Evolutionary conservation across 2,329 filamentous ascomycete species (phyloP), one percentile per base, ranked within the genome.

Genomic region (Emergomyces africanus): DNA sequence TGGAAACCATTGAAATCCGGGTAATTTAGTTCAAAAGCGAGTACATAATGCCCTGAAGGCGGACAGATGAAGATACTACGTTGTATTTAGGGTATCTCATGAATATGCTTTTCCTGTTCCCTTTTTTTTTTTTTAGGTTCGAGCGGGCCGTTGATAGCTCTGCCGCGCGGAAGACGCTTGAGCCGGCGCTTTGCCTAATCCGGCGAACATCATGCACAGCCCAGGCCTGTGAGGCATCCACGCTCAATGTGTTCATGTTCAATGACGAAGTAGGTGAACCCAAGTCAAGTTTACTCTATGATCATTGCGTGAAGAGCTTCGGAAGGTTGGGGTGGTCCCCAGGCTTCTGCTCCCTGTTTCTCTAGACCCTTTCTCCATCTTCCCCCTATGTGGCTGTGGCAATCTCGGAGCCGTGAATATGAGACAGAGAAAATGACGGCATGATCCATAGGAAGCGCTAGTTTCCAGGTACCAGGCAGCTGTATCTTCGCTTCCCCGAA

Each of bases 71-170:
- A 44, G 12, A 37, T 37, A 37, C n/a, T n/a, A n/a, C n/a, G n/a
- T n/a, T n/a, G n/a, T n/a, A n/a, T n/a, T n/a, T n/a, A n/a, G n/a
- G n/a, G n/a, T n/a, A n/a, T n/a, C n/a, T 48, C 23, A 5, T 50
- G 30, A 18, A 30, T 30, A 30, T 50, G 25, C 3, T 6, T 50
- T 12, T 33, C 25, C 28, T 37, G n/a, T n/a, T n/a, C n/a, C n/a
- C n/a, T n/a, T n/a, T n/a, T n/a, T n/a, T n/a, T n/a, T 35, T 54
- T 53, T 53, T 39, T 54, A 33, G 50, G 50, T 54, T 54, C 20
- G 30, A 33, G 50, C 33, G 50, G 33, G 33, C 50, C 33, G 50
- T 5, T 10, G 3, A 50, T 33, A 10, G 28, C 15, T 35, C 49
- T 53, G 33, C 50, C 50, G 50, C 50, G 30, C 50, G 49, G 49